A percentile compares a stretch with the other conserved stretches of the same genome.
These are phyloP conservation scores for Boletus rubroflammeus DNA, from an alignment of 768 basidiomycete species.

Conservation along the genomic window DNA sequence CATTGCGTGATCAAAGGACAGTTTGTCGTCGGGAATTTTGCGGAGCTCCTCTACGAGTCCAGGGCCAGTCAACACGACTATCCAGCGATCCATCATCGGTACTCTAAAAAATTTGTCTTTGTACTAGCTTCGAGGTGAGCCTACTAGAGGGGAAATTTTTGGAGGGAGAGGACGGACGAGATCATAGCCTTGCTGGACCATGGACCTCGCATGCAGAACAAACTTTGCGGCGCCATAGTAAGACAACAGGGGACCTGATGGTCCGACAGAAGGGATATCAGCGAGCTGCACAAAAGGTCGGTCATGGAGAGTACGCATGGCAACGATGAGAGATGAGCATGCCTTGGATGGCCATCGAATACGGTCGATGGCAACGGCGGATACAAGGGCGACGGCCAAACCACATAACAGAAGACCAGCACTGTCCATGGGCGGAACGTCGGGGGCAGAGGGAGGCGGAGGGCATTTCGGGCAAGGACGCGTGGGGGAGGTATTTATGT, in stretches of 20 bases:
- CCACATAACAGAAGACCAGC: constrained; percentile 19
- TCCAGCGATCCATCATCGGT: constrained; percentile 42
- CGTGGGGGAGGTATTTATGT: constrained; percentile 33
- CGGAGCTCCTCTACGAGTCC: constrained; percentile 49
- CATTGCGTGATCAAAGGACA: constrained; percentile 41
- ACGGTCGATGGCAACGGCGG: constrained; percentile 14
- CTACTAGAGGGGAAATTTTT: background rate
- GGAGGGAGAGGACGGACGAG: constrained; percentile 24
- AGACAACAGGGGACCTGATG: constrained; percentile 33
- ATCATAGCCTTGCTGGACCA: constrained; percentile 37
- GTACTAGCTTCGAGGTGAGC: constrained; percentile 24
- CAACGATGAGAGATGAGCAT: background rate
- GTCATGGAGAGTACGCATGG: background rate
- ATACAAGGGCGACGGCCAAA: constrained; percentile 14
- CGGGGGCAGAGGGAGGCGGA: constrained; percentile 20
- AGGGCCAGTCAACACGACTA: constrained; percentile 40
- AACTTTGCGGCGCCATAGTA: constrained; percentile 31
- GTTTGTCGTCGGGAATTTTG: constrained; percentile 43
- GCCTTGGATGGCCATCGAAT: constrained; percentile 28
- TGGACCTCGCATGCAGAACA: constrained; percentile 28
- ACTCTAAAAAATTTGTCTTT: constrained; percentile 42
- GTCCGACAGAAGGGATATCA: constrained; percentile 35
- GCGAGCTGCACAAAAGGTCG: constrained; percentile 20
- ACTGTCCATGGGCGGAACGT: constrained; percentile 27
- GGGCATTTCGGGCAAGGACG: constrained; percentile 26